A percentile compares a stretch with the other conserved stretches of the same genome.
phyloP scores from a whole-genome alignment of 208 protist genomes.

The Perkinsela sp. region DNA sequence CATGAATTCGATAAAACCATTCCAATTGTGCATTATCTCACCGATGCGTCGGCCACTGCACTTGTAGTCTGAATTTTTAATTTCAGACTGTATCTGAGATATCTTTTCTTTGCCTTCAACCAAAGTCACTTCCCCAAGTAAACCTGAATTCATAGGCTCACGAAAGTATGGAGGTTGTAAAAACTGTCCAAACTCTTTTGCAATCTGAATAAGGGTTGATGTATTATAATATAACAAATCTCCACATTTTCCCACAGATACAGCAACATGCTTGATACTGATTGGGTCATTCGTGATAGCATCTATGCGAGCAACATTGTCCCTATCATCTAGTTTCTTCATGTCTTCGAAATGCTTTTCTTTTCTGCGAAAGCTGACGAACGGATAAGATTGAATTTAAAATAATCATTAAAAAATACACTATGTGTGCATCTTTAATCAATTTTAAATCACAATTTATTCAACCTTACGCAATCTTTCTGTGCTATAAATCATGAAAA shows the following conservation, averaged over 20 bases:
- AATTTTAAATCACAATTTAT: too few relatives aligned
- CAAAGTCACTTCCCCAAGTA: slow-evolving; percentile 15
- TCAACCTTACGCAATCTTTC: too few relatives aligned
- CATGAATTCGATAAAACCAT: slow-evolving; percentile 52
- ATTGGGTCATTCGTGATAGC: slow-evolving; percentile 36
- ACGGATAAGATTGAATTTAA: too few relatives aligned
- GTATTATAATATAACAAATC: slow-evolving; percentile 55
- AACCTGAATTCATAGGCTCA: slow-evolving; percentile 19
- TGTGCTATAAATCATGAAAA: too few relatives aligned
- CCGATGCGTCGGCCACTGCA: background rate
- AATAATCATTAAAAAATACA: too few relatives aligned
- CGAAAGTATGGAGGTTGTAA: slow-evolving; percentile 58
- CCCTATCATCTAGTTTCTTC: too few relatives aligned
- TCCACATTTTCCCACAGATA: slow-evolving; percentile 24
- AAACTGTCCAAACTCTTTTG: slow-evolving; percentile 29
- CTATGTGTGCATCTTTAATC: too few relatives aligned
- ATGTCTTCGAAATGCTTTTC: too few relatives aligned
- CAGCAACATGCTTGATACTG: slow-evolving; percentile 18
- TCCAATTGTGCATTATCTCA: slow-evolving; percentile 14
- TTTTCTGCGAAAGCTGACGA: too few relatives aligned
- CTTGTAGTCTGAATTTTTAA: slow-evolving; percentile 5
- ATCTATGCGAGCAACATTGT: too few relatives aligned
- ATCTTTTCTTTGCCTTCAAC: slow-evolving; percentile 30
- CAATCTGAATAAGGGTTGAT: slow-evolving; percentile 40
- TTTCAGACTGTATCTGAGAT: slow-evolving; percentile 14